A percentile compares a stretch with the other conserved stretches of the same genome.
Conservation (phyloP, 495 filamentous ascomycete species). For the Gamarada debralockiae region DNA sequence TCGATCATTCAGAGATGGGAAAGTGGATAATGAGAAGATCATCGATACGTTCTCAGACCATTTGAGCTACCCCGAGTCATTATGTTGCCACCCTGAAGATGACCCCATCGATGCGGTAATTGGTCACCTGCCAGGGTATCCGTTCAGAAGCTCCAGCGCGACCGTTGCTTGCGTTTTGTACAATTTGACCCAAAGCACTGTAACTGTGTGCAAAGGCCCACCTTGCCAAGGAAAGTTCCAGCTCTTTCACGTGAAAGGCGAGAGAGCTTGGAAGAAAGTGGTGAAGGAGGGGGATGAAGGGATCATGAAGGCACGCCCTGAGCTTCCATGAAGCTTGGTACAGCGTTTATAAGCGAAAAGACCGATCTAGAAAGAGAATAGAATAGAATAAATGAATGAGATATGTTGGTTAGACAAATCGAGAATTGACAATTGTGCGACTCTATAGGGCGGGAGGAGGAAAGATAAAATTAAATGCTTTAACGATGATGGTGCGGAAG, state of each 20-base stretch:
- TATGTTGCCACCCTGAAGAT: constrained; percentile 17
- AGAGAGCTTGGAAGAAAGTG: neutral
- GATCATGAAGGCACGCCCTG: no score
- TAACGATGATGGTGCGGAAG: no score
- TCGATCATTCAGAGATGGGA: constrained; percentile 1
- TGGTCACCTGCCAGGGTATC: neutral
- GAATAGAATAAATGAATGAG: no score
- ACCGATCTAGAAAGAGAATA: no score
- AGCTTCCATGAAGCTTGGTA: no score
- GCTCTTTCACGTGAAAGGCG: constrained; percentile 16
- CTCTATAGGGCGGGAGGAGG: no score
- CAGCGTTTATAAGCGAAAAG: no score
- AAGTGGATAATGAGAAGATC: constrained; percentile 15
- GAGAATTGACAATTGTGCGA: no score
- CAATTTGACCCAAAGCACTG: constrained; percentile 22
- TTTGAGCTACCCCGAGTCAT: constrained; percentile 23
- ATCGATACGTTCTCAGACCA: constrained; percentile 26
- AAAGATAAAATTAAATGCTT: no score
- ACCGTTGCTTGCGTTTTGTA: constrained; percentile 29
- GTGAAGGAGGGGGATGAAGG: no score
- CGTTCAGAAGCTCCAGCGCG: constrained; percentile 3
- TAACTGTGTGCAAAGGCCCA: constrained; percentile 25
- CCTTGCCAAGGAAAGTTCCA: constrained; percentile 21
- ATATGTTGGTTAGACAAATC: no score
- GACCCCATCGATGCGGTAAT: neutral